Base-by-base conservation (phyloP, 129 eudicot species). In the Oenanthe sinensis region DNA sequence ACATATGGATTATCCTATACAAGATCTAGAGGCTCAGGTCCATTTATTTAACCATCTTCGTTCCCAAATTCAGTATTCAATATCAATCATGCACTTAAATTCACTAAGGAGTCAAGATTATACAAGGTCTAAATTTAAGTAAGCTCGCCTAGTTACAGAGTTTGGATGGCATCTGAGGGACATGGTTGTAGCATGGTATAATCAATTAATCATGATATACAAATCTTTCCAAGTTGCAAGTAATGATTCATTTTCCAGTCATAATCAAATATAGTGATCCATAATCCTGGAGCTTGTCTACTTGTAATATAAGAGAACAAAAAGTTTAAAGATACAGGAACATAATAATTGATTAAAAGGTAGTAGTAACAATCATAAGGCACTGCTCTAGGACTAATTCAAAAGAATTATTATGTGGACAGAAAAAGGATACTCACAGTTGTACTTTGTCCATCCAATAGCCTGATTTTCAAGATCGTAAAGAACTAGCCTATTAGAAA, bases 381-480 rank as follows among this genome's bases (percentile, higher is more conserved):
- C 47, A 52, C 1, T 49, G 12, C 20, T 74, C n/a, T 74, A 28
- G 77, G 43, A 44, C 42, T 30, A 46, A 16, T 40, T 9, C 1
- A 79, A 24, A 44, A 65, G 28, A 36, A 69, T 17, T 33, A 2
- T 68, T 40, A 50, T 37, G 69, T n/a, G 39, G 68, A 46, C 13
- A 0, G 45, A 78, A 26, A 39, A 11, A 82, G 36, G 40, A 73
- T 65, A 90, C 97, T 92, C 83, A 92, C 97, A 92, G 83, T 92
- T 90, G 78, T 92, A 88, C 82, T 88, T 86, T 0, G 91, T 83
- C 97, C 97, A 92, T 69, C 97, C 96, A 87, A 92, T 88, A 46
- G 85, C 81, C 80, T 86, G 90, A 50, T 88, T 90, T 80, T 88
- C 97, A 75, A 92, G 91, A 81, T 92, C 97, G 75, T 92, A 92